A percentile compares a stretch with the other conserved stretches of the same genome.
Conservation (phyloP, 495 filamentous ascomycete genomes). For the Gamarada debralockiae region DNA sequence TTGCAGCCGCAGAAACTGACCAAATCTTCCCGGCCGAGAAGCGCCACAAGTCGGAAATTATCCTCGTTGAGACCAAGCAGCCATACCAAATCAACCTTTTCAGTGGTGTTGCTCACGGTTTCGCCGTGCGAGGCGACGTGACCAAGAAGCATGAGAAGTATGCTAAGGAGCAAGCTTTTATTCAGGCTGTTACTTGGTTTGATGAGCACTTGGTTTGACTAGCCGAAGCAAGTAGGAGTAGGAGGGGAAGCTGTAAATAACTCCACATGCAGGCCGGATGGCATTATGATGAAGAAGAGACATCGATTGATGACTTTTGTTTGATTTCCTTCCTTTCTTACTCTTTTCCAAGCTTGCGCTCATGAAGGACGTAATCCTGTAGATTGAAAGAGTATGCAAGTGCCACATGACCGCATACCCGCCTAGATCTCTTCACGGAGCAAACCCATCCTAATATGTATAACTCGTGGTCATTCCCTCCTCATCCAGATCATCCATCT, state of each 20-base stretch:
- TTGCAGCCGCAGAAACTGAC: constrained; percentile 78
- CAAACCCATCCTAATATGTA: no score
- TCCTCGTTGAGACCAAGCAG: constrained; percentile 53
- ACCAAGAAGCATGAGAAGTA: constrained; percentile 59
- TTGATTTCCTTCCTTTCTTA: no score
- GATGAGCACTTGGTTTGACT: constrained; percentile 39
- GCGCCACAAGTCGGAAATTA: constrained; percentile 53
- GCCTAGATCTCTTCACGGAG: no score
- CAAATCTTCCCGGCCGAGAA: constrained; percentile 71
- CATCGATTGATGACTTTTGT: no score
- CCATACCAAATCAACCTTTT: constrained; percentile 82
- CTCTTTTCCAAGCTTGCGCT: no score
- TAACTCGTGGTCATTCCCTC: no score
- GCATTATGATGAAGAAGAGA: no score
- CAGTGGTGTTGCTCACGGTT: constrained; percentile 74
- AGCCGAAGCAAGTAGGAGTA: not conserved
- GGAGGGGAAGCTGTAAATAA: constrained; percentile 5
- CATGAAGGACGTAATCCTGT: no score
- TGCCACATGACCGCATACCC: no score
- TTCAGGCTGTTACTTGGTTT: constrained; percentile 80
- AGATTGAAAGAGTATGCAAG: no score
- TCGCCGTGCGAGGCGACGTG: constrained; percentile 67
- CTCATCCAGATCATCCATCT: no score
- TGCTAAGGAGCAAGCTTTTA: constrained; percentile 82
- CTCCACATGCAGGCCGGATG: no score